Percentiles rank a stretch among this genome's conserved stretches.
Evolutionary conservation across 2,329 filamentous ascomycete genomes (phyloP).

Genomic region (Cercospora sojina): DNA sequence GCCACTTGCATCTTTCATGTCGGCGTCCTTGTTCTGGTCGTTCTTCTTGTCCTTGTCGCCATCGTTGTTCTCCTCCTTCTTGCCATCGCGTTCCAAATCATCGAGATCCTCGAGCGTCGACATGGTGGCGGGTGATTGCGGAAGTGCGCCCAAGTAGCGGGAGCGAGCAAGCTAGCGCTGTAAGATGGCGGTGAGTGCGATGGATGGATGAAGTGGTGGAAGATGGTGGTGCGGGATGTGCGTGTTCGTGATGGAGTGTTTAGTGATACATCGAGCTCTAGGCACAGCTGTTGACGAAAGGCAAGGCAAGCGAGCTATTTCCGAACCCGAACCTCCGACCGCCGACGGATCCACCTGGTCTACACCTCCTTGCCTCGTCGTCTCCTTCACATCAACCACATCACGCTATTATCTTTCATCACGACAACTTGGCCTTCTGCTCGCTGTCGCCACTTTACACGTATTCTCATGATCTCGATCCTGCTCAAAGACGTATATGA

Average conservation of each 20-base stretch:
- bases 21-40: conserved; percentile 65
- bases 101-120: conserved; percentile 91
- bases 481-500: not conserved
- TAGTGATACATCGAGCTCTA: not conserved
- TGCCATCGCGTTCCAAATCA: conserved; percentile 77
- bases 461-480: not conserved
- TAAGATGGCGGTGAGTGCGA: not conserved
- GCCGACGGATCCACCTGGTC: not conserved
- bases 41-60: conserved; percentile 57
- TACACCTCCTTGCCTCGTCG: not conserved
- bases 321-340: conserved; percentile 3
- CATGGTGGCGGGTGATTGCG: conserved; percentile 55
- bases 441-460: not conserved
- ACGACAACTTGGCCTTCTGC: not conserved
- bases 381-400: not conserved
- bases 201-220: not conserved
- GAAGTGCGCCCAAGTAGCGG: not conserved
- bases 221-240: not conserved
- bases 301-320: conserved; percentile 2
- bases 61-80: conserved; percentile 64
- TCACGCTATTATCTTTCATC: not conserved
- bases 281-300: conserved; percentile 12
- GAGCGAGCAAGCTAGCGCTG: not conserved
- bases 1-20: conserved; percentile 81
- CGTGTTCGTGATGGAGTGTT: not conserved